These are phyloP conservation scores for Irpex sp. DNA, from an alignment of 1,284 basidiomycete genomes.

Conservation along the genomic window DNA sequence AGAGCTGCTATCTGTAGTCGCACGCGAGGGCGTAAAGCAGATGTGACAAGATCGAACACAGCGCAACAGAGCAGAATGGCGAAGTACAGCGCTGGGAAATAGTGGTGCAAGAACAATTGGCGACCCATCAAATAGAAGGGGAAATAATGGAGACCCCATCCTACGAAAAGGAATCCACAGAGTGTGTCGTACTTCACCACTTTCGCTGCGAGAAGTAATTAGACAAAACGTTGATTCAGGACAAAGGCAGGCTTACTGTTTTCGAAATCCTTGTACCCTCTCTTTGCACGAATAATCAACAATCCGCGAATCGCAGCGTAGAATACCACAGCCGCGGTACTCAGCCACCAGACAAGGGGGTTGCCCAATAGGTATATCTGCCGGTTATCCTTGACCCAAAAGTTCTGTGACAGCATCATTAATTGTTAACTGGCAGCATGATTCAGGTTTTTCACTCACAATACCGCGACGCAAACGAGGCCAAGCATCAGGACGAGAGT, in stretches of 20 bases:
- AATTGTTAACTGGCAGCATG: background rate
- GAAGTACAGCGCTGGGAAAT: conserved; percentile 95
- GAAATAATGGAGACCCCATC: conserved; percentile 92
- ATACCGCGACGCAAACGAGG: conserved; percentile 89
- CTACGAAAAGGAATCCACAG: conserved; percentile 88
- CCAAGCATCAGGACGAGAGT: conserved; percentile 90
- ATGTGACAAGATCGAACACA: conserved; percentile 84
- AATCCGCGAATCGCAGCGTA: conserved; percentile 72
- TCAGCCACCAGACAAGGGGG: conserved; percentile 88
- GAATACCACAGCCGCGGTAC: conserved; percentile 62
- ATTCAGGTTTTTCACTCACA: conserved; percentile 41
- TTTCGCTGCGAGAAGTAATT: conserved; percentile 49
- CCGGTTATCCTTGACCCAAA: conserved; percentile 95
- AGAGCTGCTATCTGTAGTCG: conserved; percentile 77
- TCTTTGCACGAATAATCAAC: conserved; percentile 83
- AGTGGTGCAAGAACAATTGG: conserved; percentile 96
- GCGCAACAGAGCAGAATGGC: conserved; percentile 76
- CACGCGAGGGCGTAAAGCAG: conserved; percentile 67
- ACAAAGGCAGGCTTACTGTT: conserved; percentile 56
- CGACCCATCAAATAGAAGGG: conserved; percentile 97
- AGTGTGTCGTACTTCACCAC: conserved; percentile 89
- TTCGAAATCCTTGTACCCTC: conserved; percentile 88
- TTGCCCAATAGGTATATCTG: conserved; percentile 97
- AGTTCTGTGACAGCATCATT: conserved; percentile 53
- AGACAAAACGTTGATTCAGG: background rate